Evolutionary conservation across 1,284 basidiomycete genomes (phyloP).

Genomic region (Ustilago hordei): DNA sequence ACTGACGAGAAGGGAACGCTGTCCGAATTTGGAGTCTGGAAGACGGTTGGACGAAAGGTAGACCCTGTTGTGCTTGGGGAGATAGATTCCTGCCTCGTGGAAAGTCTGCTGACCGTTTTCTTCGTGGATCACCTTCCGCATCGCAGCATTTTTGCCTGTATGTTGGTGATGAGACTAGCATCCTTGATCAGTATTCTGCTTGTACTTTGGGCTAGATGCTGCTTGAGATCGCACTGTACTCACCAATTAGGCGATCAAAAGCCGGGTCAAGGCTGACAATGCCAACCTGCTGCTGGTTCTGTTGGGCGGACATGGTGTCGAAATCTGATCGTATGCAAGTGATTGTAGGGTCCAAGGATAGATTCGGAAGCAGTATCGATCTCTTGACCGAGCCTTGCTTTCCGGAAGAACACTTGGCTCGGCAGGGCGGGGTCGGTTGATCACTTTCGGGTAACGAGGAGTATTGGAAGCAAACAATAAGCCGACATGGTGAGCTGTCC

Average conservation of each 20-base stretch:
- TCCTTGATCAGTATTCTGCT: background rate
- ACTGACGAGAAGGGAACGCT: slow-evolving; percentile 28
- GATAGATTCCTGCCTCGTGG: slow-evolving; percentile 51
- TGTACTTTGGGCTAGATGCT: background rate
- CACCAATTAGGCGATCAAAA: slow-evolving; percentile 38
- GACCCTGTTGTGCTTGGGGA: slow-evolving; percentile 41
- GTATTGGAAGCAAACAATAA: background rate
- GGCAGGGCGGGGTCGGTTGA: background rate
- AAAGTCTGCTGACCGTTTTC: slow-evolving; percentile 35
- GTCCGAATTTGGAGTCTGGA: slow-evolving; percentile 18
- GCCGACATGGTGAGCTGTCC: background rate
- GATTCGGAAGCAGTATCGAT: background rate
- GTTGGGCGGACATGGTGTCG: background rate
- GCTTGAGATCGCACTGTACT: background rate
- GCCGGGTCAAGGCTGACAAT: slow-evolving; percentile 43
- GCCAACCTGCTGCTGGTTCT: slow-evolving; percentile 16
- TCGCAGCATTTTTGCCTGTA: slow-evolving; percentile 19
- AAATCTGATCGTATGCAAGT: background rate
- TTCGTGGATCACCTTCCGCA: slow-evolving; percentile 39
- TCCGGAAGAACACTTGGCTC: background rate
- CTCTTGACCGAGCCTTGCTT: background rate
- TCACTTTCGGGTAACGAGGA: background rate
- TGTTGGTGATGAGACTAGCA: background rate
- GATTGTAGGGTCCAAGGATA: background rate
- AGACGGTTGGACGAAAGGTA: slow-evolving; percentile 47